A percentile compares a stretch with the other conserved stretches of the same genome.
These are phyloP conservation scores for Aspergillus amoenus DNA, from an alignment of 2,329 filamentous ascomycete species.

Conservation along the genomic window DNA sequence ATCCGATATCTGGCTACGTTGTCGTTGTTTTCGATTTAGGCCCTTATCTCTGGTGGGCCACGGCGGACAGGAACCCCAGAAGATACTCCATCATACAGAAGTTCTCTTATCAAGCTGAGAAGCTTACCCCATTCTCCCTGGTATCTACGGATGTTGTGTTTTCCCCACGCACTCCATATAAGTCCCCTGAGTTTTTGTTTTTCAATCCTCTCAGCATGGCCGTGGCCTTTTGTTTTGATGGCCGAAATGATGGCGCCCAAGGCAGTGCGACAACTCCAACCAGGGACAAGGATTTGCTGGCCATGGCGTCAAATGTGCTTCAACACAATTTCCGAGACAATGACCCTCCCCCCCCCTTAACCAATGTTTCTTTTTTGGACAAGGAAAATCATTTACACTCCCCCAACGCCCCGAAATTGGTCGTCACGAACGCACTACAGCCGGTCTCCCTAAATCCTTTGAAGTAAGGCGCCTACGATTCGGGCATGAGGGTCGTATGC, in stretches of 20 bases:
- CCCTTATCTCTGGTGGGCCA: background rate
- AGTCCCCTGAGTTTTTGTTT: background rate
- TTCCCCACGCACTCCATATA: too few species aligned
- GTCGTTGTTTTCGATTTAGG: background rate
- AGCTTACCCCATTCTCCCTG: background rate
- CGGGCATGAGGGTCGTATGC: background rate
- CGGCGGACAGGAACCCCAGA: too few species aligned
- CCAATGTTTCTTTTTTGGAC: background rate
- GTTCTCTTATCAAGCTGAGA: background rate
- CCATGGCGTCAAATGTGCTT: background rate
- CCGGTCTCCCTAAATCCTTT: background rate
- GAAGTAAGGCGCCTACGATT: background rate
- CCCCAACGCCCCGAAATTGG: background rate
- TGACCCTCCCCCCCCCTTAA: background rate
- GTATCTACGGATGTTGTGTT: background rate
- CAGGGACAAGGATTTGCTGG: background rate
- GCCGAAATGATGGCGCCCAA: background rate
- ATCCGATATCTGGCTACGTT: background rate
- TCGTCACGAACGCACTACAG: background rate
- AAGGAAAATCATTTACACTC: background rate
- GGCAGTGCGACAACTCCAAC: background rate
- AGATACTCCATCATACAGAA: background rate
- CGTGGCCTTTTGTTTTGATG: background rate
- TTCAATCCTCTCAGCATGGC: background rate
- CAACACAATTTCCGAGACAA: background rate